A percentile compares a stretch with the other conserved stretches of the same genome.
These are phyloP conservation scores for Fusarium newnesense DNA, from an alignment of 2,329 filamentous ascomycete genomes.

Conservation along the genomic window DNA sequence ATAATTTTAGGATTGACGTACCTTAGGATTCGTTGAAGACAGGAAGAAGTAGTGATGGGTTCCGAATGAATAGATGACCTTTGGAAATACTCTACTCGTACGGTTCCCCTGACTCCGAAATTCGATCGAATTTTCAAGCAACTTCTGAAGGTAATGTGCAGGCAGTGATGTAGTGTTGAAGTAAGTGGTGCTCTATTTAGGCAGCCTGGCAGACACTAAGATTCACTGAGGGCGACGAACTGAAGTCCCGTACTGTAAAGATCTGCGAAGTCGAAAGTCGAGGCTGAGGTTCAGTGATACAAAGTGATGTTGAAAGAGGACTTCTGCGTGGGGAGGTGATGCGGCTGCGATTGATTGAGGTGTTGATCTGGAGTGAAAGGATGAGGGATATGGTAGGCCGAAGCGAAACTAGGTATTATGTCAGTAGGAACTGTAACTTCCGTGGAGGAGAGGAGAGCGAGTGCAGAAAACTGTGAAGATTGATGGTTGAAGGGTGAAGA, in stretches of 20 bases:
- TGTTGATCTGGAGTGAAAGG: too few relatives aligned
- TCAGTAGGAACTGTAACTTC: not conserved
- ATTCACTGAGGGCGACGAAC: not conserved
- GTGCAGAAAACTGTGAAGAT: not conserved
- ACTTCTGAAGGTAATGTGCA: too few relatives aligned
- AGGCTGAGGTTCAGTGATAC: accelerated
- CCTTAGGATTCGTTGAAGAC: not conserved
- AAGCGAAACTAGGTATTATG: not conserved
- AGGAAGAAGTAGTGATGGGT: too few relatives aligned
- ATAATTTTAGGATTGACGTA: not conserved
- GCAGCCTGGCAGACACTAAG: not conserved
- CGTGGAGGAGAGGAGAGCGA: accelerated
- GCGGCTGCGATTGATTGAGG: not conserved
- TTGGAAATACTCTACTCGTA: accelerated
- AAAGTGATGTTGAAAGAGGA: not conserved
- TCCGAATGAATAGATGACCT: not conserved
- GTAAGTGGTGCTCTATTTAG: too few relatives aligned
- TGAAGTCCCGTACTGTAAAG: not conserved
- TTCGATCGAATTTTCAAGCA: not conserved
- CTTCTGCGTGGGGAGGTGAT: too few relatives aligned
- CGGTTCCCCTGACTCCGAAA: not conserved
- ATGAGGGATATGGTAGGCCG: not conserved
- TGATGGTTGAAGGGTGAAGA: not conserved
- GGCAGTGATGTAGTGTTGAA: not conserved
- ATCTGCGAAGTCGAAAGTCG: not conserved